Evolutionary conservation across 768 basidiomycete genomes (phyloP).

Genomic region (Lentinula aciculospora): DNA sequence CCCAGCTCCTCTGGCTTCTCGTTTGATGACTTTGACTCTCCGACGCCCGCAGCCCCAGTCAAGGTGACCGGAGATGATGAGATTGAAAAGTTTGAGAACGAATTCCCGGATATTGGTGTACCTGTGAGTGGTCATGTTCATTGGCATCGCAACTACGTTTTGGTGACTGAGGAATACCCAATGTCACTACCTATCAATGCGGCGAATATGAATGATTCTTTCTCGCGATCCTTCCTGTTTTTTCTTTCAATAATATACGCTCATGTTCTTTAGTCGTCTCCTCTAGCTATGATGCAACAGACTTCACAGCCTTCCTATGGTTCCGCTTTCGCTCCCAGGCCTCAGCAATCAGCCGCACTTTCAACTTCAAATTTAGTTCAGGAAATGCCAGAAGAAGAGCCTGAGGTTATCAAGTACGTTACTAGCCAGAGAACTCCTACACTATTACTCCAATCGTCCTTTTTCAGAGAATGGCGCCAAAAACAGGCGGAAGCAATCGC

Average conservation of each 20-base stretch:
- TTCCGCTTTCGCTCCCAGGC: slow-evolving; percentile 69
- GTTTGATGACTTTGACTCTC: slow-evolving; percentile 60
- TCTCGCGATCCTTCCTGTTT: not conserved
- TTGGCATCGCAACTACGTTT: not conserved
- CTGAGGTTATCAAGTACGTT: slow-evolving; percentile 77
- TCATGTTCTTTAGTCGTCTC: slow-evolving; percentile 21
- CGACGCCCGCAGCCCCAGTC: slow-evolving; percentile 41
- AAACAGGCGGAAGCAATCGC: slow-evolving; percentile 81
- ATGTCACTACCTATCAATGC: too few species aligned
- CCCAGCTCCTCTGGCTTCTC: slow-evolving; percentile 45
- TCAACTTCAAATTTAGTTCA: slow-evolving; percentile 73
- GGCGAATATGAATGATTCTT: not conserved
- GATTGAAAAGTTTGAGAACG: slow-evolving; percentile 78
- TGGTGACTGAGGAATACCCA: not conserved
- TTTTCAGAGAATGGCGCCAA: slow-evolving; percentile 78
- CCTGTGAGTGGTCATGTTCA: slow-evolving; percentile 23
- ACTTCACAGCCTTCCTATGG: slow-evolving; percentile 38
- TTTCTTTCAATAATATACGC: not conserved
- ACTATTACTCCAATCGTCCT: not conserved
- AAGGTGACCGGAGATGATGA: slow-evolving; percentile 84
- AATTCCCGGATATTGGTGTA: slow-evolving; percentile 77
- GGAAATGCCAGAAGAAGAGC: slow-evolving; percentile 70
- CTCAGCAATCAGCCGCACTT: slow-evolving; percentile 64
- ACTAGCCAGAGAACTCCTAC: not conserved
- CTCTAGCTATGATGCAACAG: slow-evolving; percentile 26